Percentiles rank a stretch among this genome's conserved stretches.
These are phyloP conservation scores for Trifolium repens DNA, from an alignment of 306 rosid species.

Conservation along the genomic window DNA sequence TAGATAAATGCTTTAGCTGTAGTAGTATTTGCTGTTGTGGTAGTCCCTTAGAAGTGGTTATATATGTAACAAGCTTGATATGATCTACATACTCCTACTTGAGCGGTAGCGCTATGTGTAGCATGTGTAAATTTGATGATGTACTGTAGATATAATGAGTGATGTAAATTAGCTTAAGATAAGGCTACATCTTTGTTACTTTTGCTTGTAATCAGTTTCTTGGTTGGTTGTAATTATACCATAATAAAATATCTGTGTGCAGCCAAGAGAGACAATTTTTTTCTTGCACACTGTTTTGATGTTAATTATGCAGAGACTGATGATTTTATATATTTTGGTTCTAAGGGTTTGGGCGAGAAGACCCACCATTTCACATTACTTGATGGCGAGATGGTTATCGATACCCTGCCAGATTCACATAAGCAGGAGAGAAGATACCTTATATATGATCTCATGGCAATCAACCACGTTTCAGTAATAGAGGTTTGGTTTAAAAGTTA, in stretches of 20 bases:
- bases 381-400: constrained; percentile 99
- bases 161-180: constrained; percentile 19
- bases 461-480: constrained; percentile 70
- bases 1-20: not conserved
- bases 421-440: constrained; percentile 98
- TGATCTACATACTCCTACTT: not conserved
- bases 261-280: constrained; percentile 18
- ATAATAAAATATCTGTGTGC: constrained; percentile 16
- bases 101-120: constrained; percentile 11
- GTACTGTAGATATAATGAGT: constrained; percentile 4
- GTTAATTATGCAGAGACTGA: constrained; percentile 48
- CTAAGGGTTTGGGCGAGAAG: constrained; percentile 79
- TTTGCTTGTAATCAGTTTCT: constrained; percentile 17
- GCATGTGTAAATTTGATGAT: not conserved
- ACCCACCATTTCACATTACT: constrained; percentile 89
- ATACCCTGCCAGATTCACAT: constrained; percentile 85
- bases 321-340: constrained; percentile 49
- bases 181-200: constrained; percentile 6
- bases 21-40: not conserved
- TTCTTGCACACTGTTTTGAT: constrained; percentile 17
- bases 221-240: constrained; percentile 21
- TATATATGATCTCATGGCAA: constrained; percentile 92
- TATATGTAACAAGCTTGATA: constrained; percentile 23
- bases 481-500: constrained; percentile 63
- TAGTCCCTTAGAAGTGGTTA: not conserved